Percentiles rank a stretch among this genome's conserved stretches.
Conservation (phyloP, 1,284 basidiomycete genomes). For the Stereum hirsutum region DNA sequence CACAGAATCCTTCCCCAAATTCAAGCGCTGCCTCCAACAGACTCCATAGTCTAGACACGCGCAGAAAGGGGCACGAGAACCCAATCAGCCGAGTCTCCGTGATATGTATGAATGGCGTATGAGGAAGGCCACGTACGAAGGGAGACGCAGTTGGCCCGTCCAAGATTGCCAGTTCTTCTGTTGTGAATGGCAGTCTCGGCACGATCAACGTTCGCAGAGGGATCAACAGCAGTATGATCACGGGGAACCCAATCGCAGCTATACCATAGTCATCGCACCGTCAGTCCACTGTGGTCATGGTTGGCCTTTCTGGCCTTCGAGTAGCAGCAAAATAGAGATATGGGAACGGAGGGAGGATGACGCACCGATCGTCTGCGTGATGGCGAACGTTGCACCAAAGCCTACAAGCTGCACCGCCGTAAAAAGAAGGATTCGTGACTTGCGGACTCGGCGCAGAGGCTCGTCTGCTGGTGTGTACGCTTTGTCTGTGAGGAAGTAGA, state of each 20-base stretch:
- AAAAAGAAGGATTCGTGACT: constrained; percentile 73
- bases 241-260: constrained; percentile 88
- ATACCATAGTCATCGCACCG: neutral
- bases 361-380: constrained; percentile 85
- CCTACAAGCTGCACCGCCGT: constrained; percentile 74
- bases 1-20: neutral
- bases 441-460: constrained; percentile 68
- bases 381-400: constrained; percentile 86
- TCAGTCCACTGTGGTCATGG: no score
- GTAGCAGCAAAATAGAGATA: neutral
- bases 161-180: constrained; percentile 74
- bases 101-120: neutral
- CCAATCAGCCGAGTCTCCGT: neutral
- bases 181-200: constrained; percentile 72
- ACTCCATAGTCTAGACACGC: constrained; percentile 38
- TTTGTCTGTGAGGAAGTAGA: constrained; percentile 77
- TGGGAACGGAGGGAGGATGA: constrained; percentile 8
- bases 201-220: constrained; percentile 72
- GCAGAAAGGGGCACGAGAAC: neutral
- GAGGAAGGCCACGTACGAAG: constrained; percentile 48
- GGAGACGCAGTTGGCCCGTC: constrained; percentile 84
- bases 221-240: constrained; percentile 85
- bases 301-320: no score
- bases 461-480: constrained; percentile 53
- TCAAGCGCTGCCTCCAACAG: constrained; percentile 26